These are phyloP conservation scores for Hypoxylon cercidicola DNA, from an alignment of 495 filamentous ascomycete species.

Conservation along the genomic window DNA sequence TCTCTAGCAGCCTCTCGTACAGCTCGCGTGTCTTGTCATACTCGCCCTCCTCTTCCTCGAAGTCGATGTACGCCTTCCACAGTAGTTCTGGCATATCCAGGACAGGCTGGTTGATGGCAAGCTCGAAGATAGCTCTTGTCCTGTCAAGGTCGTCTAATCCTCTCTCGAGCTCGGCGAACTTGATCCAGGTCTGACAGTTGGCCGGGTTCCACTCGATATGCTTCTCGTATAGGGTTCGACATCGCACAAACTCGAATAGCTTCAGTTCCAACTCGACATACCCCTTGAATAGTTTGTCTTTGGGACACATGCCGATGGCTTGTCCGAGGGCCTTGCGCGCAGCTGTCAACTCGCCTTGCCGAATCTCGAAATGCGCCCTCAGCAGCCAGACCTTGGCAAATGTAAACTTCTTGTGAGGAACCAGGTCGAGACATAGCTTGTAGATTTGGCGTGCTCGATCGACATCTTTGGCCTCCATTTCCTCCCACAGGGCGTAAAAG, in stretches of 20 bases:
- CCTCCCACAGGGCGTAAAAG: constrained; percentile 96
- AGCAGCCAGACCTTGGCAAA: constrained; percentile 97
- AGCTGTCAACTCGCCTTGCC: constrained; percentile 79
- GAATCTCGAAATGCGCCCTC: constrained; percentile 92
- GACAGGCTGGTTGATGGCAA: constrained; percentile 82
- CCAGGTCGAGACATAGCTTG: constrained; percentile 82
- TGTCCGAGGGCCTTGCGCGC: constrained; percentile 89
- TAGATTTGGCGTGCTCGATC: constrained; percentile 90
- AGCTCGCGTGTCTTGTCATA: constrained; percentile 82
- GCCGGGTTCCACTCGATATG: constrained; percentile 88
- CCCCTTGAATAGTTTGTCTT: constrained; percentile 92
- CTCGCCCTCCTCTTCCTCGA: constrained; percentile 93
- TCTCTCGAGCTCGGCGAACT: constrained; percentile 91
- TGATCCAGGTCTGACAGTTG: constrained; percentile 93
- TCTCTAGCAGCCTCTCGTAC: constrained; percentile 90
- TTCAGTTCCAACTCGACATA: constrained; percentile 93
- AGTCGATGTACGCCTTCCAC: constrained; percentile 98
- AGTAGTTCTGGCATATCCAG: constrained; percentile 98
- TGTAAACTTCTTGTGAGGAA: constrained; percentile 97
- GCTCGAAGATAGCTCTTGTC: constrained; percentile 89
- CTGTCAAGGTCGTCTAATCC: constrained; percentile 89
- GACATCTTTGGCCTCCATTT: constrained; percentile 81
- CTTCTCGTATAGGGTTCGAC: constrained; percentile 92
- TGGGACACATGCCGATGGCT: constrained; percentile 93
- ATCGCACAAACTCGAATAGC: constrained; percentile 90